A percentile compares a stretch with the other conserved stretches of the same genome.
Evolutionary conservation across 2,329 filamentous ascomycete genomes (phyloP).

Genomic region (Beauveria sp.): DNA sequence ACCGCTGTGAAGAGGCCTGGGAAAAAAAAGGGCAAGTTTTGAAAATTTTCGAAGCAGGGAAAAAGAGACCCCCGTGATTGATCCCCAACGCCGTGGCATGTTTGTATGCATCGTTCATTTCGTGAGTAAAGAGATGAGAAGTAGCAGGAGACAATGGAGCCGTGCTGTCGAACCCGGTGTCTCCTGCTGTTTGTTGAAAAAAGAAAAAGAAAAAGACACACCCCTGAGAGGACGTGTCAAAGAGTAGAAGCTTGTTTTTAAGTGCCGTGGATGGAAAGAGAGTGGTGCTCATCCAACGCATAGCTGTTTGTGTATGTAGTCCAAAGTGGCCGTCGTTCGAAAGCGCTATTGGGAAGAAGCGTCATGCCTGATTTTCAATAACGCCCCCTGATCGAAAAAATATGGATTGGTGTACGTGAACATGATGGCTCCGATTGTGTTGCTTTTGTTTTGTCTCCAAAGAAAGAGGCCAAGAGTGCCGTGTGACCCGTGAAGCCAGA

Average conservation of each 20-base stretch:
- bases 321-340: background rate
- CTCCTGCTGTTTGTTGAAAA: background rate
- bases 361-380: background rate
- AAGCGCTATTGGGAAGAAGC: background rate
- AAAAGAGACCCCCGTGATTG: background rate
- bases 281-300: background rate
- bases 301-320: too few relatives aligned
- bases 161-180: constrained; percentile 5
- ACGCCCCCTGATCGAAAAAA: background rate
- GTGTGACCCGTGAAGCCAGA: too few relatives aligned
- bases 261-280: background rate
- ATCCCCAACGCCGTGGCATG: background rate
- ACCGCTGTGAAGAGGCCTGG: background rate
- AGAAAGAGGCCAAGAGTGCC: too few relatives aligned
- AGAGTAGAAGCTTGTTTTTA: background rate
- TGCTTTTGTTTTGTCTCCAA: background rate
- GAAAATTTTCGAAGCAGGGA: background rate
- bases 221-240: background rate
- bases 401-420: background rate
- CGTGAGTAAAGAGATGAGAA: background rate
- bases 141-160: background rate
- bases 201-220: background rate
- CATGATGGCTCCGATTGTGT: background rate
- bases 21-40: background rate
- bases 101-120: constrained; percentile 9